Evolutionary conservation across 2,329 filamentous ascomycete genomes (phyloP), one percentile per base, ranked within the genome.

Genomic region (Xenosphaeropsis pyriputrescens): DNA sequence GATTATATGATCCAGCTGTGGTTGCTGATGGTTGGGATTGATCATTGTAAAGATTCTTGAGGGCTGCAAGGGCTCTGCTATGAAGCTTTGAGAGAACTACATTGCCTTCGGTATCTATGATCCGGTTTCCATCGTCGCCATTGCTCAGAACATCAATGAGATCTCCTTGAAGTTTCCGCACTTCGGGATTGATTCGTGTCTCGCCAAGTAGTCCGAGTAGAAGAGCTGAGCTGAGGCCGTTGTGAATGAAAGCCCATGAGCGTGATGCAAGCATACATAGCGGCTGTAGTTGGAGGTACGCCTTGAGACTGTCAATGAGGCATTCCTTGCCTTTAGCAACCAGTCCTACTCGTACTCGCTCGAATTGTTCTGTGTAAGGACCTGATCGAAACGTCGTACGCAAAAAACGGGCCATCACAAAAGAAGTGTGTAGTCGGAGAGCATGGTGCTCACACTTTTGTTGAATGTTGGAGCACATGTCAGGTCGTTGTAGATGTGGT

Each of bases 231-330:
- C 72, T 76, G 7, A 77, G 61, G 2, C 72, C 72, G 47, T 77
- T 71, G 41, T 77, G 76, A 2, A 72, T 77, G 43, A 77, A 75
- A 0, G 72, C 72, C 72, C 72, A 77, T 41, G 70, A 75, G 26
- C 72, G 61, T 0, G 72, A 77, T 2, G 72, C 72, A 35, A 76
- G 75, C 13, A 72, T 67, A 2, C 72, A 75, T 22, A 77, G 58
- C 46, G 75, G 71, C 50, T 76, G 72, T 70, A 77, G 75, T 6
- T 71, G 67, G 18, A 77, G 56, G 49, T 76, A 77, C 70, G 76
- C 76, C 35, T 68, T 66, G 9, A 77, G 71, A 14, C 71, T 75
- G 50, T 76, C 71, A 7, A 69, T 70, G 34, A 76, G 57, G 48
- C 75, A 75, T 6, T 57, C 53, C 49, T 73, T 73, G 58, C 72